Evolutionary conservation across 1,139 yeast genomes (phyloP), one percentile per base, ranked within the genome.

Genomic region (Candida sojae): DNA sequence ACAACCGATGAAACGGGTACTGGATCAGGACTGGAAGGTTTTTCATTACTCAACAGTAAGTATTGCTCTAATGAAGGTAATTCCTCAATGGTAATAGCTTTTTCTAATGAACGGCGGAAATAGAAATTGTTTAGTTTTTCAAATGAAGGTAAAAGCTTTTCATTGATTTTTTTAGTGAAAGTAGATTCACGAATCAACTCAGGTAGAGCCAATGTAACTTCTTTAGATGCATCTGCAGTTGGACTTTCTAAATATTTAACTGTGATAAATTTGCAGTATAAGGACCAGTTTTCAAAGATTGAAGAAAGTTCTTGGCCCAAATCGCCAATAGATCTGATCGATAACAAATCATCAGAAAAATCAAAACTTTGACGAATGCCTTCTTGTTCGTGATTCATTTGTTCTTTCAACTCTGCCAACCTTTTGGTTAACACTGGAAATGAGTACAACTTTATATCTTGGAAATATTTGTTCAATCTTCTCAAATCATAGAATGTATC

Each of bases 401-500:
- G 59, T 26, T 60, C 63, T 28, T 53, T 53, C 13, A 56, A 57
- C 13, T 64, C 66, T 7, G 53, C 49, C 26, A 61, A 48, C 26
- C 61, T 52, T 35, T 59, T 65, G 1, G 71, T 60, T 32, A 82
- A 61, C 0, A 69, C 57, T 1, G 84, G 84, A 63, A 84, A 90
- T 10, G 75, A 72, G 58, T 88, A 87, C 17, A 73, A 61, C 31
- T 73, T 68, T 40, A 89, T 77, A 42, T 86, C 90, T 47, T 76
- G 77, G 25, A 87, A 59, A 11, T 78, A 63, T 53, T 81, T 75
- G 35, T 77, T 82, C 9, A 90, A 62, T 38, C 86, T 74, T 53
- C 89, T 78, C 43, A 81, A 77, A 56, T 89, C 97, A 72, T 85
- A 83, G 61, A 90, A 90, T 0, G 96, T 89, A 63, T 93, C 98